Base-by-base conservation (phyloP, 371 early-diverging fungal genomes). In the Phascolomyces articulosus region DNA sequence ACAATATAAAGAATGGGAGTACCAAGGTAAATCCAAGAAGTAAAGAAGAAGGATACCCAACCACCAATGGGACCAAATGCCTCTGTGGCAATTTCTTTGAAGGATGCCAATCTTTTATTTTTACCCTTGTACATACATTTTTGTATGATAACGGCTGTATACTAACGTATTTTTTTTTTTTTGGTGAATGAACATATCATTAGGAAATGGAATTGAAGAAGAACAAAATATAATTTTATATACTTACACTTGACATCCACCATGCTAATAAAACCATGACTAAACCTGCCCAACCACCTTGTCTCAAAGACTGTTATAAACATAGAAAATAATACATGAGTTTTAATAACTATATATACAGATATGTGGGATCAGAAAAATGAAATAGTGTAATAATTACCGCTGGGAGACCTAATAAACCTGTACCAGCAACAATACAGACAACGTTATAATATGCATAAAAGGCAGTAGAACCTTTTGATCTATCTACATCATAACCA, bases 381-480 rank as follows among this genome's bases (percentile, higher is more conserved):
- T n/a, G n/a, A n/a, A n/a, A n/a, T n/a, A n/a, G n/a, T n/a, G n/a
- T 38, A 9, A 38, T 38, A 44, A 18, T 29, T 44, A 44, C 44
- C 44, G 4, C 4, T 4, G 62, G 53, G 10, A 96, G 80, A 59
- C 93, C 93, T 8, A 95, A 79, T 13, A 93, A 87, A 26, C 96
- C 96, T 13, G 92, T 91, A 38, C 96, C 96, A 4, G 93, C 93
- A 18, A 93, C 85, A 4, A 94, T 91, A 79, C 94, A 91, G 16
- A 90, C 89, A 13, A 91, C 77, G 68, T 87, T 91, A 47, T 85
- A 80, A 60, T 84, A 87, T 13, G 87, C 83, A 20, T 72, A 47
- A 20, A 58, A 40, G 9, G 31, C n/a, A 21, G 23, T 58, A 20
- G 40, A 16, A 20, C 58, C 58, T 10, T 58, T 23, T 27, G 29